Evolutionary conservation across 2,329 filamentous ascomycete genomes (phyloP).

Genomic region (Fusarium algeriense): DNA sequence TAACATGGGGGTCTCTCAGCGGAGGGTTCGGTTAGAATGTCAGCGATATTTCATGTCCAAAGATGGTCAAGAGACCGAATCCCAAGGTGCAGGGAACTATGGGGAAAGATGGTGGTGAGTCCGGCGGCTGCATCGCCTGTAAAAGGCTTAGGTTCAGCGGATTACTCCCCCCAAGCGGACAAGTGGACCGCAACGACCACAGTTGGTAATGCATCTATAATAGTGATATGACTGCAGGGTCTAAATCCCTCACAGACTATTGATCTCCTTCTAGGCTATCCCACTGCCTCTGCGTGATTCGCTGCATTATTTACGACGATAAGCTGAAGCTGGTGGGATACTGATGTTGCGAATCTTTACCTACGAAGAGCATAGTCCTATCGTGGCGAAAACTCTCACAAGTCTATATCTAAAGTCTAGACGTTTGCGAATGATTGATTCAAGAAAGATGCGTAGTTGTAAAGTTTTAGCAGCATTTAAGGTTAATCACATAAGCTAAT

Average conservation of each 20-base stretch:
- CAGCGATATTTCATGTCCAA: not conserved
- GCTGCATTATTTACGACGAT: not conserved
- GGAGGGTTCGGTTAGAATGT: not conserved
- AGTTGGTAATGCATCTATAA: not conserved
- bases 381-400: not conserved
- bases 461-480: not conserved
- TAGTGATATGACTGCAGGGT: not conserved
- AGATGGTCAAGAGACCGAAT: not conserved
- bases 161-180: not conserved
- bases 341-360: not conserved
- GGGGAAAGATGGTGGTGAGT: not conserved
- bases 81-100: not conserved
- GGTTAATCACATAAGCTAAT: not conserved
- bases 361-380: not conserved
- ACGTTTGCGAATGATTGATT: not conserved
- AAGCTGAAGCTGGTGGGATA: not conserved
- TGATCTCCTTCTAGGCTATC: not conserved
- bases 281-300: conserved; percentile 1
- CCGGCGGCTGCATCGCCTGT: conserved; percentile 17
- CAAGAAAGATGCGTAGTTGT: not conserved
- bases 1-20: not conserved
- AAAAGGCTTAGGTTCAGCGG: not conserved
- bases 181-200: not conserved
- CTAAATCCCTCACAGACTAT: not conserved
- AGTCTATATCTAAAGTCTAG: not conserved